These are phyloP conservation scores for Boletellus sp. DNA, from an alignment of 768 basidiomycete species.

Conservation along the genomic window DNA sequence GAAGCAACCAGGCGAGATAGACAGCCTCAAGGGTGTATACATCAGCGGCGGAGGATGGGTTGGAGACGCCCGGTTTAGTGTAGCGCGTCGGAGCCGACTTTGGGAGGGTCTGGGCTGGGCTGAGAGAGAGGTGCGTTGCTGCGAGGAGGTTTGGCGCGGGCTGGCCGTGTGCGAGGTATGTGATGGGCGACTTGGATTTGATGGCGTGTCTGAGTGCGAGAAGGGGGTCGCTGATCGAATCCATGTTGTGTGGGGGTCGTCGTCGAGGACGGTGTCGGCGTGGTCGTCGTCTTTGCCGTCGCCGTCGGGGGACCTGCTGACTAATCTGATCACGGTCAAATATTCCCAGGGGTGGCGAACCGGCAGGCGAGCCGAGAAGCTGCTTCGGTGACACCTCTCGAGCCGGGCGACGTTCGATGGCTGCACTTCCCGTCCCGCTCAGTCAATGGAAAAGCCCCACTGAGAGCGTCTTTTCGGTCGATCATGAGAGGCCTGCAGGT, in stretches of 20 bases:
- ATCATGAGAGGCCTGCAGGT: constrained; percentile 15
- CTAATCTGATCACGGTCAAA: not conserved
- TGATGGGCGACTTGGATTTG: constrained; percentile 47
- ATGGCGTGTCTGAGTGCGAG: constrained; percentile 61
- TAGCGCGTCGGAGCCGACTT: constrained; percentile 79
- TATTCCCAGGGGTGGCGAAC: too few relatives aligned
- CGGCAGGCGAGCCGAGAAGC: too few relatives aligned
- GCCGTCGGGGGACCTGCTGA: not conserved
- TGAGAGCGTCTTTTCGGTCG: constrained; percentile 1
- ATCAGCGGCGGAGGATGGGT: constrained; percentile 35
- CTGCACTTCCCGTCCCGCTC: not conserved
- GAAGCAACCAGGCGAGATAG: constrained; percentile 77
- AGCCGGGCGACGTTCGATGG: too few relatives aligned
- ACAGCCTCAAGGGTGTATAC: constrained; percentile 80
- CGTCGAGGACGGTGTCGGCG: not conserved
- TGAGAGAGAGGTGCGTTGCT: constrained; percentile 67
- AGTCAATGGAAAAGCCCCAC: constrained; percentile 3
- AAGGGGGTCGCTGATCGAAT: constrained; percentile 42
- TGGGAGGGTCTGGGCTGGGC: constrained; percentile 49
- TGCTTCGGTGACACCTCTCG: too few relatives aligned
- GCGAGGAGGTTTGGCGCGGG: constrained; percentile 45
- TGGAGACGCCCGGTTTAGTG: constrained; percentile 53
- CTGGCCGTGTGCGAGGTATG: constrained; percentile 38
- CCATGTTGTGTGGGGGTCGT: not conserved
- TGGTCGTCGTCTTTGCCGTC: not conserved